Evolutionary conservation across 495 filamentous ascomycete genomes (phyloP).

Genomic region (Astrothelium subdiscretum): DNA sequence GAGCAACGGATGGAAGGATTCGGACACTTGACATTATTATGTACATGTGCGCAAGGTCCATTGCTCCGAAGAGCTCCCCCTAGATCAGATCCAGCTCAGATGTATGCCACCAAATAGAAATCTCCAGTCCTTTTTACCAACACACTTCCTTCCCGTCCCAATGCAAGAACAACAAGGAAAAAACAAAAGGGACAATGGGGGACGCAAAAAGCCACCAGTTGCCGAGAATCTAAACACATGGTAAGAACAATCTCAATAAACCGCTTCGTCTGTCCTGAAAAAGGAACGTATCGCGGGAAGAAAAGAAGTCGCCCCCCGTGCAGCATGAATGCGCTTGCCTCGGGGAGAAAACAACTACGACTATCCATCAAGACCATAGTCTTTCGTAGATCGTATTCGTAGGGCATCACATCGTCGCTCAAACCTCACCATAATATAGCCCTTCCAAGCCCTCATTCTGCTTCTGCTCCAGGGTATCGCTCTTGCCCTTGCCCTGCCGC

Average conservation of each 20-base stretch:
- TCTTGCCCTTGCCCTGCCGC: constrained; percentile 33
- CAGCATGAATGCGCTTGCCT: background rate
- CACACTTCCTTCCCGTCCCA: background rate
- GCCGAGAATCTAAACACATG: background rate
- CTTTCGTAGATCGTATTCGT: background rate
- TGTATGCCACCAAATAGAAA: background rate
- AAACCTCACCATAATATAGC: background rate
- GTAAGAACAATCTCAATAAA: background rate
- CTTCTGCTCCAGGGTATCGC: background rate
- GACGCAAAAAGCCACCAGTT: background rate
- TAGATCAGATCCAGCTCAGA: background rate
- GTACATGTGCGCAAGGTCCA: background rate
- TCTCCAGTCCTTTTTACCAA: background rate
- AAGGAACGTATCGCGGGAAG: background rate
- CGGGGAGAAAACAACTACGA: background rate
- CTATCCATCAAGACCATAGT: background rate
- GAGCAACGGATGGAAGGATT: background rate
- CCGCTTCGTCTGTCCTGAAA: background rate
- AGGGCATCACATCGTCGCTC: background rate
- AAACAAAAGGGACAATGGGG: background rate
- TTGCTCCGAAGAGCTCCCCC: background rate
- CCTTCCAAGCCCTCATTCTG: background rate
- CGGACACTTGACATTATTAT: constrained; percentile 1
- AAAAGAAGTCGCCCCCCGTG: background rate
- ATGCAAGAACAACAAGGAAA: background rate